phyloP scores from a whole-genome alignment of 2,329 filamentous ascomycete genomes.

The Cladosporium cucumerinum region DNA sequence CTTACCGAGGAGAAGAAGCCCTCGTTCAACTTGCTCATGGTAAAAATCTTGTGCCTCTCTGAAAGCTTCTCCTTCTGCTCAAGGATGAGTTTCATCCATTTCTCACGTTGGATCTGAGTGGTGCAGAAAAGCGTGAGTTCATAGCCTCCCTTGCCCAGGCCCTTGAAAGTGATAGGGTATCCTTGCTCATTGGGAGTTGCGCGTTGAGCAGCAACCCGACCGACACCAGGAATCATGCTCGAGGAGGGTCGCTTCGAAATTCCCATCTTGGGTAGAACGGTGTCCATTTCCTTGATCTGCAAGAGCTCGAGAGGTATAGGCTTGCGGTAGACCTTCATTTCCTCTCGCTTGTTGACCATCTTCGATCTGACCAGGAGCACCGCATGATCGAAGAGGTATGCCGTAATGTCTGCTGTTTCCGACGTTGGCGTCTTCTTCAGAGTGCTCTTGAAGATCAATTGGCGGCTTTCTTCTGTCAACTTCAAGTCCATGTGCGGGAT shows the following conservation, averaged over 20 bases:
- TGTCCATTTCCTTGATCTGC: slow-evolving; percentile 94
- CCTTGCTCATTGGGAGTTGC: slow-evolving; percentile 63
- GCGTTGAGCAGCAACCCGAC: slow-evolving; percentile 49
- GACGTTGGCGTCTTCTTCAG: slow-evolving; percentile 92
- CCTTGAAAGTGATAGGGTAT: slow-evolving; percentile 92
- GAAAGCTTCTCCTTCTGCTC: slow-evolving; percentile 82
- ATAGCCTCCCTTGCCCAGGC: slow-evolving; percentile 93
- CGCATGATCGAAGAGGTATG: slow-evolving; percentile 94
- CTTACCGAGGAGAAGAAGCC: slow-evolving; percentile 90
- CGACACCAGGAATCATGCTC: slow-evolving; percentile 65
- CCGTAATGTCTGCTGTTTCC: slow-evolving; percentile 76
- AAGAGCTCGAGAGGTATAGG: slow-evolving; percentile 92
- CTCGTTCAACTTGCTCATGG: slow-evolving; percentile 68
- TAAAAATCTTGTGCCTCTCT: slow-evolving; percentile 69
- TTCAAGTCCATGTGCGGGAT: slow-evolving; percentile 92
- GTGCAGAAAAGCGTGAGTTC: slow-evolving; percentile 85
- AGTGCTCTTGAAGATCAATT: slow-evolving; percentile 89
- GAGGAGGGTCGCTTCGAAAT: slow-evolving; percentile 84
- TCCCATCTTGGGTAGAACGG: slow-evolving; percentile 78
- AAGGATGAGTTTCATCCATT: slow-evolving; percentile 96
- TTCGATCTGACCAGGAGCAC: slow-evolving; percentile 89
- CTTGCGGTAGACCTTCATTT: slow-evolving; percentile 90
- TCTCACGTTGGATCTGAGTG: slow-evolving; percentile 81
- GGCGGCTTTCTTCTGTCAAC: slow-evolving; percentile 86
- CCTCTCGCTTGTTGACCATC: slow-evolving; percentile 86